phyloP scores from a whole-genome alignment of 805 yeast genomes.

The Saccharomyces paradoxus region DNA sequence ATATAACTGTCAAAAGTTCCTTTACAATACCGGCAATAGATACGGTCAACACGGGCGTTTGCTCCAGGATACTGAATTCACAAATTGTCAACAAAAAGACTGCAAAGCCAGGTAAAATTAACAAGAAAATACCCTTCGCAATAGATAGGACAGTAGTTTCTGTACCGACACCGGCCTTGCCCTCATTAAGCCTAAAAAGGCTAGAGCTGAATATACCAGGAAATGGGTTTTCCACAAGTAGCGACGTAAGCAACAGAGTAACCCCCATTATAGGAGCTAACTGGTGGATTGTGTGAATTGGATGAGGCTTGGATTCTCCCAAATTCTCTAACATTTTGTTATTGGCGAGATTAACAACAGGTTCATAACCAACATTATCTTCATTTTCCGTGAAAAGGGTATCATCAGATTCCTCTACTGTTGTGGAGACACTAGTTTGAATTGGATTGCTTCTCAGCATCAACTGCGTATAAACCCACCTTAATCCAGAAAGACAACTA shows the following conservation, averaged over 20 bases:
- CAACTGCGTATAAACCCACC: conserved; percentile 93
- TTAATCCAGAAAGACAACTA: conserved; percentile 74
- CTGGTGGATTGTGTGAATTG: conserved; percentile 75
- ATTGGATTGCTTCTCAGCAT: conserved; percentile 51
- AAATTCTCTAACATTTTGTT: background rate
- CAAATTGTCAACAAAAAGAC: conserved; percentile 87
- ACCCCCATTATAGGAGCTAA: conserved; percentile 78
- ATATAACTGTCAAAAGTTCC: conserved; percentile 73
- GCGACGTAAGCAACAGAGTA: conserved; percentile 53
- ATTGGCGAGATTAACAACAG: background rate
- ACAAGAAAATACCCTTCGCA: conserved; percentile 43
- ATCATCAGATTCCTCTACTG: background rate
- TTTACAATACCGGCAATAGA: conserved; percentile 90
- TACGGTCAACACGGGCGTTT: conserved; percentile 76
- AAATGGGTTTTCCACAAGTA: conserved; percentile 55
- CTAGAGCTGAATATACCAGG: conserved; percentile 20
- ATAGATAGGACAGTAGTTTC: conserved; percentile 29
- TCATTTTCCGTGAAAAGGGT: background rate
- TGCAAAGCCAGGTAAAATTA: conserved; percentile 73
- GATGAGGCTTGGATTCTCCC: conserved; percentile 40
- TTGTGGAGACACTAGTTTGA: background rate
- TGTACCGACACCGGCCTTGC: conserved; percentile 3
- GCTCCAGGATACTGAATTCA: conserved; percentile 75
- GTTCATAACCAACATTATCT: conserved; percentile 2
- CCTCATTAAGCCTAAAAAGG: conserved; percentile 14